Evolutionary conservation across 2,329 filamentous ascomycete genomes (phyloP), one percentile per base, ranked within the genome.

Genomic region (Aspergillus aculeatinus): DNA sequence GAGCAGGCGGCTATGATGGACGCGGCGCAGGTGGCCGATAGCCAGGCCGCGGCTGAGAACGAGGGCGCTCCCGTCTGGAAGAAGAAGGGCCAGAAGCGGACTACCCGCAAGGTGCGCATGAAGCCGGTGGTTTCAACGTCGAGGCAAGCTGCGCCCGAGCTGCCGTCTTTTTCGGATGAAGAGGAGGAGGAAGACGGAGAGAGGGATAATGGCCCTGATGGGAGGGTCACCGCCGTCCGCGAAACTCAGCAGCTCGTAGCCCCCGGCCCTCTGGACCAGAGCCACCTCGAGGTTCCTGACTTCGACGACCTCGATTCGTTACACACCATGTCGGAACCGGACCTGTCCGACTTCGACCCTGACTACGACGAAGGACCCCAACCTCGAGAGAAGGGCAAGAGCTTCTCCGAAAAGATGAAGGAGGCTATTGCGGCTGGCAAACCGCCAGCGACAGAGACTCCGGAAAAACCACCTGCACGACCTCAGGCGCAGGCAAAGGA

Each of bases 81-180:
- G 67, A 82, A 81, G 69, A 81, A 77, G 64, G 79, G 79, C 2
- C 80, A 81, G 62, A 82, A 82, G 63, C 72, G 80, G 51, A 80
- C 78, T 5, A 82, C 80, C 1, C 73, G 77, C 55, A 67, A 75
- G 51, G 76, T 79, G 12, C 72, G 68, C 42, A 80, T 82, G 72
- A 77, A 74, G 51, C 80, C 80, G 3, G 65, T 72, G 9, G 29
- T 66, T 23, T 59, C 66, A 23, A 74, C 73, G 31, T 67, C 74
- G 35, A 73, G 71, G 51, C 63, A 71, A 52, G 55, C 68, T 5
- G 64, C 66, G 50, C 52, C 44, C 5, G 16, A 44, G 21, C 50
- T 67, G 5, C 60, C 62, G 51, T 65, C 68, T 10, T 63, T 66
- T 14, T 63, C 63, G n/a, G 58, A 67, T 33, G 62, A 60, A 10